Evolutionary conservation across 2,329 filamentous ascomycete genomes (phyloP), one percentile per base, ranked within the genome.

Genomic region (Fusarium coicis): DNA sequence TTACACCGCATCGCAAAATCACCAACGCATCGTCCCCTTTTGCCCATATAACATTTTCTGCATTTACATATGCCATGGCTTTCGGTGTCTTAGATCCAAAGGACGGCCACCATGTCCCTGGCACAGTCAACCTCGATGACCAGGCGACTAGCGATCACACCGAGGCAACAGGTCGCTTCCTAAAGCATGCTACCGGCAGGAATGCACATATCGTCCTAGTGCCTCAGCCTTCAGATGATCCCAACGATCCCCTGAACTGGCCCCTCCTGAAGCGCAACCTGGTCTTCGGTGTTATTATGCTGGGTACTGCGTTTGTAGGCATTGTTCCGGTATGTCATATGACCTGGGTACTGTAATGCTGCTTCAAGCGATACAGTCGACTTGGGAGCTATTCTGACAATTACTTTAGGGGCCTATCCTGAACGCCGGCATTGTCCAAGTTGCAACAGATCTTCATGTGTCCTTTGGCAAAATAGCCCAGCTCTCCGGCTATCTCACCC

Each of bases 211-310:
- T 68, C 21, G 46, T 68, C 12, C 65, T 68, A 10, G 65, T 59
- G 15, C 65, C 65, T 10, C 65, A 68, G 37, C 65, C 65, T 32
- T 68, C 60, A 23, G 60, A 60, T 44, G 65, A 68, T 28, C 60
- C 60, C n/a, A 68, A 68, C 16, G 65, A 68, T 23, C 65, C 65
- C 7, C 42, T 68, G 60, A 68, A 68, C 23, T 68, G 60, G 60
- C 37, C 54, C 12, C 16, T 28, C 16, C 30, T 40, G 21, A 67
- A 67, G 64, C 62, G 62, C 30, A 28, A 15, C 23, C n/a, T 42
- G 12, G 64, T 63, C 8, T 63, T 67, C 10, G n/a, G 34, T 12
- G 55, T 66, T 30, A 56, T 66, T 5, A 36, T 66, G 12, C 42
- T 66, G 42, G 63, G 63, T 14, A 66, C 57, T 21, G 36, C 44